Conservation (phyloP, 1,139 yeast genomes). For the Scheffersomyces titani region DNA sequence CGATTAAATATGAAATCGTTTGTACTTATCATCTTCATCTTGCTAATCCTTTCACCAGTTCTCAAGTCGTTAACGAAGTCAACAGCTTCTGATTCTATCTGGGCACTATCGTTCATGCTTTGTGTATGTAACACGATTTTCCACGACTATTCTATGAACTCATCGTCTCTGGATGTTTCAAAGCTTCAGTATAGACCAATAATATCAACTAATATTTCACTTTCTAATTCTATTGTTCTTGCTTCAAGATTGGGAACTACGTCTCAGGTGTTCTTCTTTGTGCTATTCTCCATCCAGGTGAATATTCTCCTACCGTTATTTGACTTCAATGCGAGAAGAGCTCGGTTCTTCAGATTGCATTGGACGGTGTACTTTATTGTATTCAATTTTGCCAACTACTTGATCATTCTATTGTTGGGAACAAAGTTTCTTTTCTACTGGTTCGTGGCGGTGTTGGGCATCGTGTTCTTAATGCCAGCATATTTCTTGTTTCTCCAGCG, state of each 20-base stretch:
- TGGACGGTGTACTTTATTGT: conserved; percentile 29
- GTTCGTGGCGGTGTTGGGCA: conserved; percentile 47
- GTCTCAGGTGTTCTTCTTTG: conserved; percentile 78
- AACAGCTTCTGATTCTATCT: conserved; percentile 90
- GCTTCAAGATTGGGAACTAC: conserved; percentile 82
- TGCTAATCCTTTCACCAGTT: conserved; percentile 84
- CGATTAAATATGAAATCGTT: conserved; percentile 56
- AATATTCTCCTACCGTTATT: conserved; percentile 75
- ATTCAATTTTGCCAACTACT: conserved; percentile 21
- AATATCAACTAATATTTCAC: conserved; percentile 76
- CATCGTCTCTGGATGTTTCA: conserved; percentile 9
- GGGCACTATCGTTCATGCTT: conserved; percentile 87
- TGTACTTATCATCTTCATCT: conserved; percentile 63
- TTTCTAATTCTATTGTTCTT: conserved; percentile 85
- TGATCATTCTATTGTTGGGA: conserved; percentile 39
- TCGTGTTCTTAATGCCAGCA: conserved; percentile 63
- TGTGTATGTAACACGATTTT: conserved; percentile 65
- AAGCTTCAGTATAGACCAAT: conserved; percentile 51
- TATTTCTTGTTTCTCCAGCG: conserved; percentile 72
- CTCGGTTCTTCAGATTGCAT: conserved; percentile 29
- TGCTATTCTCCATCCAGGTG: conserved; percentile 68
- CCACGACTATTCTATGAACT: conserved; percentile 62
- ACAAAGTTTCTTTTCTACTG: conserved; percentile 45
- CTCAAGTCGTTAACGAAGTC: conserved; percentile 84
- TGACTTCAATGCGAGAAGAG: conserved; percentile 56